Percentiles rank a stretch among this genome's conserved stretches.
phyloP scores from a whole-genome alignment of 192 early-diverging fungal genomes.

The Ramicandelaber brevisporus region DNA sequence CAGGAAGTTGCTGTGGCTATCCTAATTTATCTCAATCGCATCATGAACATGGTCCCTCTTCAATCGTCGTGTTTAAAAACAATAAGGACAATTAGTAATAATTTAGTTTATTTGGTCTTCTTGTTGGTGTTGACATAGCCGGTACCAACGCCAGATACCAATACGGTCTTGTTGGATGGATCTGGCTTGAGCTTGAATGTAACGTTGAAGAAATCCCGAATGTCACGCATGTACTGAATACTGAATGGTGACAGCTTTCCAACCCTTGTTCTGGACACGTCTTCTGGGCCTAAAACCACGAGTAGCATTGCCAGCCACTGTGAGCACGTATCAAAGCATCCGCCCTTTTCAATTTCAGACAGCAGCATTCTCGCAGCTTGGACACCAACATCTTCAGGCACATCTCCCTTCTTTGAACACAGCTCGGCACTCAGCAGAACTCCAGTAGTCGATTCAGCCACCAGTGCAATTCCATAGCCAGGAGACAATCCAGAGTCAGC shows the following conservation, averaged over 20 bases:
- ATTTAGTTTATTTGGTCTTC: slow-evolving; percentile 29
- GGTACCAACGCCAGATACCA: slow-evolving; percentile 69
- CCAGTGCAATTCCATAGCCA: slow-evolving; percentile 74
- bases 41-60: too few species aligned
- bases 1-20: too few species aligned
- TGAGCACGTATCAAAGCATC: slow-evolving; percentile 66
- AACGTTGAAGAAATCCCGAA: slow-evolving; percentile 69
- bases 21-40: too few species aligned
- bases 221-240: slow-evolving; percentile 80
- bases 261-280: slow-evolving; percentile 74
- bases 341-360: slow-evolving; percentile 64
- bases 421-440: slow-evolving; percentile 66
- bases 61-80: too few species aligned
- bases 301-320: slow-evolving; percentile 75
- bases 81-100: background rate
- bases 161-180: slow-evolving; percentile 29
- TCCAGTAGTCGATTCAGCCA: slow-evolving; percentile 76
- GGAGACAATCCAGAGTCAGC: slow-evolving; percentile 77
- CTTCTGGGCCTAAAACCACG: slow-evolving; percentile 73
- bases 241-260: slow-evolving; percentile 67
- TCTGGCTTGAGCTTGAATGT: slow-evolving; percentile 82
- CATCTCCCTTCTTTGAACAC: slow-evolving; percentile 45
- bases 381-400: slow-evolving; percentile 76
- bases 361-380: slow-evolving; percentile 53
- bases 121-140: slow-evolving; percentile 82